Evolutionary conservation across 192 early-diverging fungal genomes (phyloP).

Genomic region (Coemansia umbellata): DNA sequence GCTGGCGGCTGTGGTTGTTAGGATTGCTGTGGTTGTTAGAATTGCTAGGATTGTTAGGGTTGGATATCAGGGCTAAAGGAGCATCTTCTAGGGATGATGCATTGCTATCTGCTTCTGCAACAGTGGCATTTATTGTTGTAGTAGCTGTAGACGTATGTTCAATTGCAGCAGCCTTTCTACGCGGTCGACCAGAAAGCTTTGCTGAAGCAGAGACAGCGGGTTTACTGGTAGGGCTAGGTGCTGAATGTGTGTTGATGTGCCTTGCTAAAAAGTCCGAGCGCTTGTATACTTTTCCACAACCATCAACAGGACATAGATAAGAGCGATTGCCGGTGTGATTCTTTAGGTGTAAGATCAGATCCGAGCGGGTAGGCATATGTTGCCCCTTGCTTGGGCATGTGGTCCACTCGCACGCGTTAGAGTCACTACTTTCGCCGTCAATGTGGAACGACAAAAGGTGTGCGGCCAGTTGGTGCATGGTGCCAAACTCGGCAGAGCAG

Average conservation of each 20-base stretch:
- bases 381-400: conserved; percentile 13
- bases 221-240: too few species aligned
- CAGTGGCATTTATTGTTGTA: too few species aligned
- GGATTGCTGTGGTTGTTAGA: too few species aligned
- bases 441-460: conserved; percentile 32
- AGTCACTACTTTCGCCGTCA: background rate
- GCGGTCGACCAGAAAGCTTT: too few species aligned
- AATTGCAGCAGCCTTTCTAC: too few species aligned
- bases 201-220: too few species aligned
- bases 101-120: too few species aligned
- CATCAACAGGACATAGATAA: conserved; percentile 57
- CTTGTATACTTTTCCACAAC: conserved; percentile 64
- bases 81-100: conserved; percentile 4
- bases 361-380: conserved; percentile 56
- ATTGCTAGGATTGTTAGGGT: too few species aligned
- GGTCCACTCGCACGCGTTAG: conserved; percentile 27
- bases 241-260: conserved; percentile 55
- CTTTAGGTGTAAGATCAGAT: conserved; percentile 58
- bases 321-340: conserved; percentile 68
- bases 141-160: too few species aligned
- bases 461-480: conserved; percentile 17
- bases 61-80: conserved; percentile 3
- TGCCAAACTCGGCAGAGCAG: conserved; percentile 43
- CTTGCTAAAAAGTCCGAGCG: conserved; percentile 61
- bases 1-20: too few species aligned